These are phyloP conservation scores for Anthracocystis panici-leucophaei DNA, from an alignment of 1,284 basidiomycete species.

Conservation along the genomic window DNA sequence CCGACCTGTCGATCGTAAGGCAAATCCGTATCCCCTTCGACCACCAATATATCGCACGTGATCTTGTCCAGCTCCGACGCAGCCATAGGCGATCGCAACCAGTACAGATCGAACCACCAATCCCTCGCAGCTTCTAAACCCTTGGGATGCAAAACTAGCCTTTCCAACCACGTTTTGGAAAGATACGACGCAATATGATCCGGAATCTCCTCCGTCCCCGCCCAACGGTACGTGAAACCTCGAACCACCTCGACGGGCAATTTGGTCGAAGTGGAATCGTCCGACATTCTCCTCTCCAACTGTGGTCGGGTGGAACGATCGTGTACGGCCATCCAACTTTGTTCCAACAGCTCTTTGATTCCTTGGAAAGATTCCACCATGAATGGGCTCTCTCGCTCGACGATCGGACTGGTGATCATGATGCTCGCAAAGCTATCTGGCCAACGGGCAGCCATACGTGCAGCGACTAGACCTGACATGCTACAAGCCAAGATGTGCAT, in stretches of 20 bases:
- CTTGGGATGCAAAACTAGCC: conserved; percentile 9
- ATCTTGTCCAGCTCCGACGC: background rate
- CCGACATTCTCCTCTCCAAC: background rate
- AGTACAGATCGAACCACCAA: conserved; percentile 44
- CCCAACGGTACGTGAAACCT: conserved; percentile 30
- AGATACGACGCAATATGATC: conserved; percentile 23
- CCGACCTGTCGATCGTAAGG: conserved; percentile 30
- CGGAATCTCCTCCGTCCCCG: conserved; percentile 24
- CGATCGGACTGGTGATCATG: conserved; percentile 24
- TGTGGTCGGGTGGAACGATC: background rate
- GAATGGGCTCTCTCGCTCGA: conserved; percentile 17
- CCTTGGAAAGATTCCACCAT: conserved; percentile 36
- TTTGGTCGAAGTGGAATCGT: background rate
- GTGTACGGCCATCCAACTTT: conserved; percentile 11
- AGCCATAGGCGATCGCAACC: conserved; percentile 17
- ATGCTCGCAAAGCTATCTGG: conserved; percentile 8
- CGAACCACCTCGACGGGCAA: conserved; percentile 33
- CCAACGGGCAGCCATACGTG: conserved; percentile 18
- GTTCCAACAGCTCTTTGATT: conserved; percentile 25
- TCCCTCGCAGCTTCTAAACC: conserved; percentile 18
- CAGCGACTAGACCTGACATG: conserved; percentile 26
- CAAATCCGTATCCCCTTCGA: conserved; percentile 21
- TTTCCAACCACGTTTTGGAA: conserved; percentile 20
- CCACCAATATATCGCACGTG: conserved; percentile 16
- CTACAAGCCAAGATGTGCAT: conserved; percentile 25